Evolutionary conservation across 2,329 filamentous ascomycete species (phyloP).

Genomic region (Sclerotinia borealis): DNA sequence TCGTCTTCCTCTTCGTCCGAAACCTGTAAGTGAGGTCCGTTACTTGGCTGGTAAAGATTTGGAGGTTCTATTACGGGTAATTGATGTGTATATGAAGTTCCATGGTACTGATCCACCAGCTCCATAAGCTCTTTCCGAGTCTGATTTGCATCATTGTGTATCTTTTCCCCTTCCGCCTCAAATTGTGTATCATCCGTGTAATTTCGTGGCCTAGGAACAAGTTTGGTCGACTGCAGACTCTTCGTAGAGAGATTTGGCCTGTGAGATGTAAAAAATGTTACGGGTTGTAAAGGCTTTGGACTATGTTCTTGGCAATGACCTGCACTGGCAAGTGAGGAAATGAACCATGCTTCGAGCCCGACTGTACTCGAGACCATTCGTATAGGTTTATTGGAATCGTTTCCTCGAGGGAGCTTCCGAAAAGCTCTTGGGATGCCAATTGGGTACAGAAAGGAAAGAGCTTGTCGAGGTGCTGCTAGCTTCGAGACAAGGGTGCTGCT

Average conservation of each 20-base stretch:
- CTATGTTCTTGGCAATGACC: conserved; percentile 28
- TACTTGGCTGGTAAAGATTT: conserved; percentile 44
- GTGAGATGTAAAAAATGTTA: conserved; percentile 21
- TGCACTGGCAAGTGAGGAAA: conserved; percentile 29
- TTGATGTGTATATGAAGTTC: conserved; percentile 46
- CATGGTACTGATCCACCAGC: conserved; percentile 46
- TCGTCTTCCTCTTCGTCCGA: conserved; percentile 46
- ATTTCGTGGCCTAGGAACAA: conserved; percentile 16
- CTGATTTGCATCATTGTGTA: conserved; percentile 15
- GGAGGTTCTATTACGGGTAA: conserved; percentile 48
- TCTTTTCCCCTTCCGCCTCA: conserved; percentile 2
- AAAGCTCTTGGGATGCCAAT: conserved; percentile 14
- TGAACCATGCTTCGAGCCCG: conserved; percentile 32
- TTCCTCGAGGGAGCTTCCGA: conserved; percentile 2
- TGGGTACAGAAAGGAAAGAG: conserved; percentile 31
- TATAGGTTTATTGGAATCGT: not conserved
- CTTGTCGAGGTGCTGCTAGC: conserved; percentile 35
- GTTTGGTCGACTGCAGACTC: conserved; percentile 5
- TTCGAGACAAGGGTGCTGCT: conserved; percentile 42
- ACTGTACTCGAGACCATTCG: conserved; percentile 15
- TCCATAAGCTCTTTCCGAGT: conserved; percentile 44
- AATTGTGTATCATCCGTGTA: conserved; percentile 12
- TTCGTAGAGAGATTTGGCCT: conserved; percentile 16
- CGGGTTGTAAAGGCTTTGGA: conserved; percentile 14
- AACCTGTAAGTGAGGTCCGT: conserved; percentile 43